Percentiles rank a stretch among this genome's conserved stretches.
phyloP scores from a whole-genome alignment of 2,329 filamentous ascomycete species.

The Lomentospora prolificans region DNA sequence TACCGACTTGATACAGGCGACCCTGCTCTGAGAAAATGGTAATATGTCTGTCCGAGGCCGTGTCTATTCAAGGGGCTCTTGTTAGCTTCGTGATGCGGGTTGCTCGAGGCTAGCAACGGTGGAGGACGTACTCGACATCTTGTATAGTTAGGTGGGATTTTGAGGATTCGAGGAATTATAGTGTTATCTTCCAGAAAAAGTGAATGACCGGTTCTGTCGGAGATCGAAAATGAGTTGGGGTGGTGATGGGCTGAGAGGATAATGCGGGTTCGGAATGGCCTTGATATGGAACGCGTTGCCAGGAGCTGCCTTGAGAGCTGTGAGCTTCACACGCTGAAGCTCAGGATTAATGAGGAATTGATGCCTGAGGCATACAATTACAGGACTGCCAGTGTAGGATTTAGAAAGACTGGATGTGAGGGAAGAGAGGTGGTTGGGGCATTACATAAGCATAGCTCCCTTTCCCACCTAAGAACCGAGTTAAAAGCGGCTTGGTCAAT shows the following conservation, averaged over 20 bases:
- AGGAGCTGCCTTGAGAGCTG: slow-evolving; percentile 9
- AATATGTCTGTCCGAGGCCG: slow-evolving; percentile 96
- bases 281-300: slow-evolving; percentile 6
- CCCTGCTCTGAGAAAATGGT: slow-evolving; percentile 99
- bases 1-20: slow-evolving; percentile 98
- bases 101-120: too few relatives aligned
- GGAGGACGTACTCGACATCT: slow-evolving; percentile 40
- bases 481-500: neutral
- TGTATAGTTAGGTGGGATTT: slow-evolving; percentile 18
- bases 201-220: neutral
- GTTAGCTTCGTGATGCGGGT: slow-evolving; percentile 31
- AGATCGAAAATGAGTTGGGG: neutral
- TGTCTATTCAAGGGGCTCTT: slow-evolving; percentile 21
- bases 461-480: too few relatives aligned
- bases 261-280: neutral
- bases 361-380: slow-evolving; percentile 1
- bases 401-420: too few relatives aligned
- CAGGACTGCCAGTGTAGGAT: too few relatives aligned
- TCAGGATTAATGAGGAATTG: neutral
- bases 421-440: neutral
- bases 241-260: neutral
- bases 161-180: neutral
- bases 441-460: neutral
- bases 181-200: too few relatives aligned
- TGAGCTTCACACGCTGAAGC: slow-evolving; percentile 5